Evolutionary conservation across 345 rosid species (phyloP).

Genomic region (Gossypium mustelinum): DNA sequence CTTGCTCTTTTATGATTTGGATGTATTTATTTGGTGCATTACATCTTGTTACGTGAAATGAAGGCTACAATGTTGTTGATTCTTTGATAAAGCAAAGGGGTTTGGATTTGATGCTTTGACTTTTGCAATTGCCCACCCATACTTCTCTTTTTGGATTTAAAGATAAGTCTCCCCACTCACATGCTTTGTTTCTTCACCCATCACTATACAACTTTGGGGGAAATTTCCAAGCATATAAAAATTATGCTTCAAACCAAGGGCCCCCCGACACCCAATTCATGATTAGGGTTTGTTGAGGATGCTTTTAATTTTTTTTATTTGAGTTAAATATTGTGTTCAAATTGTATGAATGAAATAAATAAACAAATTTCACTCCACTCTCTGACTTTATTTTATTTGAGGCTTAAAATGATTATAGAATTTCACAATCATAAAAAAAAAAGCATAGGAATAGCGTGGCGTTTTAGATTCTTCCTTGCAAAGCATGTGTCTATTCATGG

Average conservation of each 20-base stretch:
- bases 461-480: conserved; percentile 38
- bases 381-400: too few relatives aligned
- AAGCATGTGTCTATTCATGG: conserved; percentile 36
- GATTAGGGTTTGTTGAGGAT: conserved; percentile 42
- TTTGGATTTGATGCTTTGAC: conserved; percentile 38
- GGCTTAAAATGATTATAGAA: too few relatives aligned
- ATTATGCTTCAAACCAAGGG: conserved; percentile 34
- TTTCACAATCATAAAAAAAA: background rate
- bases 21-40: conserved; percentile 9
- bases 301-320: conserved; percentile 2
- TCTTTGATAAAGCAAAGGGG: conserved; percentile 28
- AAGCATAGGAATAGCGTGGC: background rate
- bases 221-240: conserved; percentile 26
- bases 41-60: conserved; percentile 17
- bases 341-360: too few relatives aligned
- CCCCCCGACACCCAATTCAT: conserved; percentile 22
- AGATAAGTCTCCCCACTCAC: conserved; percentile 56
- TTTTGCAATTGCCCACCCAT: conserved; percentile 36
- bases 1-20: conserved; percentile 2
- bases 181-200: conserved; percentile 45
- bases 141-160: conserved; percentile 52
- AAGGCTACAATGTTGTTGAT: conserved; percentile 27
- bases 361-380: too few relatives aligned
- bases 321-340: too few relatives aligned
- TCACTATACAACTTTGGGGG: conserved; percentile 32